Conservation (phyloP, 1,284 basidiomycete genomes). For the Cutaneotrichosporon arboriforme region DNA sequence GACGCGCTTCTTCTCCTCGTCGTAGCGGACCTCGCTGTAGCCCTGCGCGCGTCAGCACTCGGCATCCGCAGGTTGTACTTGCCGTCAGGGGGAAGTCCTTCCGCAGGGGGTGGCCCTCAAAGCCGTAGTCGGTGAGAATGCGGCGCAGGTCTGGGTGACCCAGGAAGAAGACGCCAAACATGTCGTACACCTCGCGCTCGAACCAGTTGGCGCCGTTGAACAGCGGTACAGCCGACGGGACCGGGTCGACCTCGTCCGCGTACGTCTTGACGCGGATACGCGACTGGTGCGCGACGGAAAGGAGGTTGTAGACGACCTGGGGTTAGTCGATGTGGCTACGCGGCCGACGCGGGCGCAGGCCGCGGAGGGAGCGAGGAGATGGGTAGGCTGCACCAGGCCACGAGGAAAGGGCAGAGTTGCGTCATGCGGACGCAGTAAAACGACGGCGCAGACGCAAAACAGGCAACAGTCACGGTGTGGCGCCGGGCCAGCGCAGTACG, state of each 20-base stretch:
- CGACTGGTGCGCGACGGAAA: constrained; percentile 66
- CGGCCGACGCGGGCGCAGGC: not conserved
- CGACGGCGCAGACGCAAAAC: too few species aligned
- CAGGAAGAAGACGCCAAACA: constrained; percentile 95
- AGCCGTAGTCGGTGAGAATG: constrained; percentile 97
- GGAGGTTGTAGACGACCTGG: constrained; percentile 86
- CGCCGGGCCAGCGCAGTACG: too few species aligned
- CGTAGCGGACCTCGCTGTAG: constrained; percentile 95
- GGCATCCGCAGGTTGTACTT: constrained; percentile 39
- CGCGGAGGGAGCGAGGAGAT: not conserved
- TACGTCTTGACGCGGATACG: constrained; percentile 97
- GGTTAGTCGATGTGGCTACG: not conserved
- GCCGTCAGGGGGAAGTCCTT: constrained; percentile 98
- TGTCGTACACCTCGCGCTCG: constrained; percentile 96
- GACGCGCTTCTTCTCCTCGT: constrained; percentile 97
- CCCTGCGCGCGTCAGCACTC: constrained; percentile 56
- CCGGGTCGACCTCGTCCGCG: constrained; percentile 88
- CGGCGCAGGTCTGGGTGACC: constrained; percentile 96
- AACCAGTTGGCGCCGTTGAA: constrained; percentile 95
- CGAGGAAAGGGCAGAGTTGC: not conserved
- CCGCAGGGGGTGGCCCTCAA: constrained; percentile 94
- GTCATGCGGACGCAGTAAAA: too few species aligned
- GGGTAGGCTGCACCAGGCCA: not conserved
- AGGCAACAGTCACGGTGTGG: too few species aligned
- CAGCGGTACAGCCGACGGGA: constrained; percentile 73